Evolutionary conservation across 805 yeast genomes (phyloP), one percentile per base, ranked within the genome.

Genomic region (Torulaspora franciscae): DNA sequence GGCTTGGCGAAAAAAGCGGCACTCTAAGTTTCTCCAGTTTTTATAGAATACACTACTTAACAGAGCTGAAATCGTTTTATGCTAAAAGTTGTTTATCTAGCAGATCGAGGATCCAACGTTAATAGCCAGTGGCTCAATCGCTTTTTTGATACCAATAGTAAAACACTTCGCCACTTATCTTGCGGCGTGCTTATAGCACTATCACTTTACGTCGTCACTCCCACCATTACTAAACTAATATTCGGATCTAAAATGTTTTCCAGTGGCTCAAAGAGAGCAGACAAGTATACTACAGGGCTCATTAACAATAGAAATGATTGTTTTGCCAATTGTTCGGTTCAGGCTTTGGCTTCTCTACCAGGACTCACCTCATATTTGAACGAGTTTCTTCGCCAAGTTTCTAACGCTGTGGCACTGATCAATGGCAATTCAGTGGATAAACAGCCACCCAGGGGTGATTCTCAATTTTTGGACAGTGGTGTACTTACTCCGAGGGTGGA

Each of bases 311-410:
- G 90, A 48, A 86, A 87, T 52, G 96, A 89, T 62, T 91, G 99
- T 64, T 91, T 87, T 68, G 96, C 96, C 49, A 91, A 93, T 59
- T 78, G 95, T 6, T 81, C 90, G 1, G 58, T 93, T 14, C 99
- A 91, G 62, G 93, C 90, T 0, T 72, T 85, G 43, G 76, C 82
- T 13, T 67, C 88, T 0, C 60, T 83, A 13, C 81, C 85, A 0
- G 74, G 75, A 0, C 58, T 85, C 39, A 77, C 81, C 29, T 68
- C 65, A 3, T 85, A 85, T 54, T 61, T 85, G 48, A 80, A 63
- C 41, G 66, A 57, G 27, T 45, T 64, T 23, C 41, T 62, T 13
- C 57, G 55, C 27, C 60, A 59, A 39, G 54, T 56, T 30, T 33
- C 47, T 14, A 37, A 50, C 1, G 46, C 58, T 14, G 10, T 27